These are phyloP conservation scores for Lyophyllum shimeji DNA, from an alignment of 768 basidiomycete genomes.

Conservation along the genomic window DNA sequence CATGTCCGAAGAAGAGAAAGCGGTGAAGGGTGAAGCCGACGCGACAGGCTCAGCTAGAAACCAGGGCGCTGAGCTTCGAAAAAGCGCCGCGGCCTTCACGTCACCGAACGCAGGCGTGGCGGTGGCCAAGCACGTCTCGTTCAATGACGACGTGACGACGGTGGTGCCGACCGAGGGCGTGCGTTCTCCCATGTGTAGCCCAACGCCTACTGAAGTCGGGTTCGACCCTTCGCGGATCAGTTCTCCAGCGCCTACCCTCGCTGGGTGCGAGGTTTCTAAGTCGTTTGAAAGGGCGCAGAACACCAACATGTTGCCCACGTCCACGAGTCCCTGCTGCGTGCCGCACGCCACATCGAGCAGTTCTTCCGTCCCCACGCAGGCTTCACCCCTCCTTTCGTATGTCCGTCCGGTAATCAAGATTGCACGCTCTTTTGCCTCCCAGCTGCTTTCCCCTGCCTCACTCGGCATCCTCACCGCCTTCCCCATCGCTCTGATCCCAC, in stretches of 20 bases:
- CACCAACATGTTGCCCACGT: not conserved
- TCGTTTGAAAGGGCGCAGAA: not conserved
- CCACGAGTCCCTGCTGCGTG: not conserved
- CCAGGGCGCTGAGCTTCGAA: not conserved
- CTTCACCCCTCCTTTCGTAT: not conserved
- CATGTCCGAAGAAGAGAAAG: slow-evolving; percentile 2
- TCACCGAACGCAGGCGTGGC: not conserved
- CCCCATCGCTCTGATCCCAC: slow-evolving; percentile 46
- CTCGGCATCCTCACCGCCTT: slow-evolving; percentile 46
- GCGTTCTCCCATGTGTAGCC: slow-evolving; percentile 7
- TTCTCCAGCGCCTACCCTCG: slow-evolving; percentile 14
- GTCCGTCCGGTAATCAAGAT: not conserved
- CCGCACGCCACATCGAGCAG: not conserved
- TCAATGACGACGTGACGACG: slow-evolving; percentile 23
- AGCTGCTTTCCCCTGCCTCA: slow-evolving; percentile 42
- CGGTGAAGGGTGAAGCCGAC: not conserved
- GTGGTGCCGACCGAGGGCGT: slow-evolving; percentile 14
- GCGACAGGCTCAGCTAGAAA: not conserved
- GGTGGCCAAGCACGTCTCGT: slow-evolving; percentile 20
- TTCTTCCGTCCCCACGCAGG: not conserved
- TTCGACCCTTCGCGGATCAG: not conserved
- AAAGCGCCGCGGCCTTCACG: not conserved
- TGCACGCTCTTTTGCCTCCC: slow-evolving; percentile 23
- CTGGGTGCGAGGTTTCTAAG: slow-evolving; percentile 1
- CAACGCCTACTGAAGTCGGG: slow-evolving; percentile 12